Percentiles rank a stretch among this genome's conserved stretches.
Conservation (phyloP, 2,329 filamentous ascomycete genomes). For the Polychaeton citri region DNA sequence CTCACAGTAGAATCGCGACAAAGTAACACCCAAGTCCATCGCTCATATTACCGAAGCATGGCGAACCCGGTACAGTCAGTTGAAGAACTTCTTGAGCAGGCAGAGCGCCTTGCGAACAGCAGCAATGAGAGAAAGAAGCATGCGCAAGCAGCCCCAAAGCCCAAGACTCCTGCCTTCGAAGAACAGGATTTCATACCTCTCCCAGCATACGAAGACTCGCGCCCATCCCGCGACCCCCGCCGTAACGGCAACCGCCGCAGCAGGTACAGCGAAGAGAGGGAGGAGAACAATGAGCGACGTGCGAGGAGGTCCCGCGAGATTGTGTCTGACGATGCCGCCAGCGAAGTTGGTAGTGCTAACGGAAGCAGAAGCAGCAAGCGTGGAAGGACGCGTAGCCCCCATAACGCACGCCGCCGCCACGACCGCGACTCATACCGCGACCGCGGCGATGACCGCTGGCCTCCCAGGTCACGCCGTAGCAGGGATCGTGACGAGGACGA, state of each 20-base stretch:
- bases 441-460: conserved; percentile 20
- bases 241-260: conserved; percentile 4
- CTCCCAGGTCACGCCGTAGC: conserved; percentile 8
- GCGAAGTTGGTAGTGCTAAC: conserved; percentile 22
- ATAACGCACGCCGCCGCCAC: conserved; percentile 11
- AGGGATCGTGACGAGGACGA: conserved; percentile 30
- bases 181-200: not conserved
- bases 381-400: conserved; percentile 11
- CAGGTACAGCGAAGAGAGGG: conserved; percentile 20
- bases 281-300: conserved; percentile 21
- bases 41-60: conserved; percentile 5
- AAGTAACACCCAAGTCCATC: not conserved
- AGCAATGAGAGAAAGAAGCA: conserved; percentile 4
- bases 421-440: conserved; percentile 16
- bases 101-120: conserved; percentile 4
- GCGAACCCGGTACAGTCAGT: conserved; percentile 32
- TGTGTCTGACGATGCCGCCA: conserved; percentile 17
- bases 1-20: not conserved
- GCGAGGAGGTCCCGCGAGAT: conserved; percentile 17
- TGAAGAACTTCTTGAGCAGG: conserved; percentile 75
- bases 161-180: not conserved
- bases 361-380: conserved; percentile 21
- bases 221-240: not conserved
- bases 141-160: not conserved
- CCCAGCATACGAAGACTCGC: not conserved